Evolutionary conservation across 257 asterid genomes (phyloP), one percentile per base, ranked within the genome.

Genomic region (Ocimum tenuiflorum): DNA sequence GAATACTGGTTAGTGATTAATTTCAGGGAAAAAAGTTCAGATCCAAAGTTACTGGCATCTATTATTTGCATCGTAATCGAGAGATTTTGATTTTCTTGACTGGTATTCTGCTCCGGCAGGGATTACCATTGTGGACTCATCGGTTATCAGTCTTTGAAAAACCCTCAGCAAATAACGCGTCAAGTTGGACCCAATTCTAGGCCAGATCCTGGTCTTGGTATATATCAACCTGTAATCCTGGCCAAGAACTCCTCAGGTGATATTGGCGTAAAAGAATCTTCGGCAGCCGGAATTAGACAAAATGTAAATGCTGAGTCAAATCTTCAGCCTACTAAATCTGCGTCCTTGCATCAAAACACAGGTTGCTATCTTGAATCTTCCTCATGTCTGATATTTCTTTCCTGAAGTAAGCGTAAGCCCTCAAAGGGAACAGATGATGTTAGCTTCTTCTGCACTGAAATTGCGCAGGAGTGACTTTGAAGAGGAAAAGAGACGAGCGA

Each of bases 1-100:
- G 98, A 91, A 71, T 91, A 91, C 75, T 91, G 98, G 98, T 89
- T 78, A 77, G 83, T 63, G n/a, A 18, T 77, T 71, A 54, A 59
- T 68, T 67, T 66, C 35, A 11, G 3, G 41, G 9, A 15, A 14
- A 10, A 33, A 4, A 23, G 19, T 5, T 27, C 33, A 27, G 60
- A 35, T 20, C 50, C 27, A 58, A 8, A 12, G 22, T 27, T 13
- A 29, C 55, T n/a, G n/a, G n/a, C n/a, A n/a, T n/a, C n/a, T n/a
- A n/a, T n/a, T n/a, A n/a, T n/a, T n/a, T n/a, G n/a, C n/a, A n/a
- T n/a, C n/a, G n/a, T n/a, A n/a, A n/a, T n/a, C n/a, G n/a, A n/a
- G n/a, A n/a, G 20, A 9, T 7, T 22, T 18, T 52, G 14, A 1
- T n/a, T n/a, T 48, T 60, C 36, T 57, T 3, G 10, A 22, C 58